phyloP scores from a whole-genome alignment of 441 rosid genomes.

The Gossypium laxum region DNA sequence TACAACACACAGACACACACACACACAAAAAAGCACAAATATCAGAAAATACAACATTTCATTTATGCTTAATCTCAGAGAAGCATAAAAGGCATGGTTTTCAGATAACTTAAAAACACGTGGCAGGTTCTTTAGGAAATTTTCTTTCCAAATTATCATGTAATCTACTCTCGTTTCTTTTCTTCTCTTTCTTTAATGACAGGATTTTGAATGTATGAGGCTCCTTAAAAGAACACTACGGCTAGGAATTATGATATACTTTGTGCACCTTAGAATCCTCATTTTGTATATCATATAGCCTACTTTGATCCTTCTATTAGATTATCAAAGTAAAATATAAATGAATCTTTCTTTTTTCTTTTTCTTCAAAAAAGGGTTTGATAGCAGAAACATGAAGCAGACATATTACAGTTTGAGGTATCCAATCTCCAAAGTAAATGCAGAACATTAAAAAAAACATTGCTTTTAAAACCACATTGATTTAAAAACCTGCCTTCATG shows the following conservation, averaged over 20 bases:
- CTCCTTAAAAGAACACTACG: background rate
- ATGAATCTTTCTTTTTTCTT: background rate
- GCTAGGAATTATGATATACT: slow-evolving; percentile 1
- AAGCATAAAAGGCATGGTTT: background rate
- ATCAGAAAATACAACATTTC: background rate
- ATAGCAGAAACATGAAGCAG: background rate
- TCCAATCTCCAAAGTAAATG: background rate
- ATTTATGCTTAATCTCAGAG: background rate
- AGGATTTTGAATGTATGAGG: background rate
- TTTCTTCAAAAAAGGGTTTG: background rate
- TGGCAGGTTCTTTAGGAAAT: background rate
- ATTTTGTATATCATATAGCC: background rate
- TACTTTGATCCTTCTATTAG: background rate
- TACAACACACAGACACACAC: too few species aligned
- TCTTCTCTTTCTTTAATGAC: background rate
- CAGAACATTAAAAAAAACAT: background rate
- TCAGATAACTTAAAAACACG: background rate
- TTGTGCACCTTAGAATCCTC: background rate
- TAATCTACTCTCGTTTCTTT: background rate
- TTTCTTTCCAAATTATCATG: background rate
- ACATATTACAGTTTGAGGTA: background rate
- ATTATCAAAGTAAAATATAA: background rate
- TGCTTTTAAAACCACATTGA: slow-evolving; percentile 4
- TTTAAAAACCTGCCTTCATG: slow-evolving; percentile 81
- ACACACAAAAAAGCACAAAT: background rate